phyloP scores from a whole-genome alignment of 345 rosid species.

The Citropsis articulata region DNA sequence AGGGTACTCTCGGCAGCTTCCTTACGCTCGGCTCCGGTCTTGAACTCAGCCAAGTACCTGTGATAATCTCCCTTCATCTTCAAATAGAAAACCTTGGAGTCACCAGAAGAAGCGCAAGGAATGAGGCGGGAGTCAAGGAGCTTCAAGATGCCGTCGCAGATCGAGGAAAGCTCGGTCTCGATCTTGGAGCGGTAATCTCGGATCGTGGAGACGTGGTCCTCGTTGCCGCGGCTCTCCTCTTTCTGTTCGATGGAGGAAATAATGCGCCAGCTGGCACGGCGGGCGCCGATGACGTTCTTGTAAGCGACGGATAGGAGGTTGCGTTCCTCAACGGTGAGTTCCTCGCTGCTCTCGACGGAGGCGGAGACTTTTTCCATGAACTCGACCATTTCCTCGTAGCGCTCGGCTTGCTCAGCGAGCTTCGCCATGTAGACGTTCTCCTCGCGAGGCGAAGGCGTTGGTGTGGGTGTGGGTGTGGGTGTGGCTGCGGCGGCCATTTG shows the following conservation, averaged over 20 bases:
- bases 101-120: constrained; percentile 67
- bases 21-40: constrained; percentile 78
- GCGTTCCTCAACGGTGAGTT: constrained; percentile 79
- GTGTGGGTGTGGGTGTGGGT: no score
- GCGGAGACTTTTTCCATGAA: constrained; percentile 85
- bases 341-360: constrained; percentile 47
- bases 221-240: constrained; percentile 92
- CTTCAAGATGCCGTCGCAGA: constrained; percentile 83
- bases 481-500: constrained; percentile 43
- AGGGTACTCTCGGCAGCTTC: constrained; percentile 87
- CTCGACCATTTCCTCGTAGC: constrained; percentile 94
- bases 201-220: constrained; percentile 73
- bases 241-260: constrained; percentile 90
- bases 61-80: constrained; percentile 96
- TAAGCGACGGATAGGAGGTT: constrained; percentile 96
- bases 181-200: constrained; percentile 82
- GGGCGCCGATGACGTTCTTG: constrained; percentile 95
- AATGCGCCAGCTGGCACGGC: constrained; percentile 90
- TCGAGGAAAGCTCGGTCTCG: constrained; percentile 69
- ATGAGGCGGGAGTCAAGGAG: constrained; percentile 69
- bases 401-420: constrained; percentile 94
- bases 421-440: constrained; percentile 88
- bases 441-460: constrained; percentile 55
- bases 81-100: constrained; percentile 81
- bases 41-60: constrained; percentile 85